Base-by-base conservation (phyloP, 257 asterid species). In the Rubia yunnanensis region DNA sequence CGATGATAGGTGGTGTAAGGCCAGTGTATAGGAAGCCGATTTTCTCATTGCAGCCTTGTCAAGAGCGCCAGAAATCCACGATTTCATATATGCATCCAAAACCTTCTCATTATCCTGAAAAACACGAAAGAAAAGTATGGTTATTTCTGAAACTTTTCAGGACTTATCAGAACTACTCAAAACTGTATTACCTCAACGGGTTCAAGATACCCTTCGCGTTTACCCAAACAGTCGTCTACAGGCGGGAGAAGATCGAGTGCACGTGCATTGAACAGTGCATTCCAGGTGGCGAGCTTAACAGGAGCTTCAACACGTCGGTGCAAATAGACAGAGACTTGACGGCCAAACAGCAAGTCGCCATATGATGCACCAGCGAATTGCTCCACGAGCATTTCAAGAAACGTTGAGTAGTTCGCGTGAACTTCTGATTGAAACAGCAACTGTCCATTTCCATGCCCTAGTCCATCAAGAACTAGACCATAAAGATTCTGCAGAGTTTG, bases 291-390 rank as follows among this genome's bases (percentile, higher is more conserved):
- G 60, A 88, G 89, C 80, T 94, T 79, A 49, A 83, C 80, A 30
- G 96, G 81, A 77, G 88, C 83, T 84, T 94, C 97, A 50, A 85
- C 90, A 15, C 74, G 74, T 58, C 80, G 81, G 75, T 83, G 85
- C 70, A 94, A 77, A 81, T 94, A 90, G 14, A 88, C 55, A 55
- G 89, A 94, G 63, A 94, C 80, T 76, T 94, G 99, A 34, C 95
- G 85, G 14, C 92, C 97, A 82, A 87, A 94, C 74, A 88, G 38
- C 72, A 72, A 8, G 63, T 88, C 96, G 48, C 99, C 97, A 66
- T 94, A 94, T 53, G 99, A 94, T 64, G 81, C 97, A 70, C 95
- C 95, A 74, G 95, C 86, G 74, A 83, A 90, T 64, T 94, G 97
- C 78, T 86, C 99, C 28, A 94, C 92, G 7, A 94, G 85, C 69